Conservation (phyloP, 2,329 filamentous ascomycete species). For the Xenoacremonium recifei region DNA sequence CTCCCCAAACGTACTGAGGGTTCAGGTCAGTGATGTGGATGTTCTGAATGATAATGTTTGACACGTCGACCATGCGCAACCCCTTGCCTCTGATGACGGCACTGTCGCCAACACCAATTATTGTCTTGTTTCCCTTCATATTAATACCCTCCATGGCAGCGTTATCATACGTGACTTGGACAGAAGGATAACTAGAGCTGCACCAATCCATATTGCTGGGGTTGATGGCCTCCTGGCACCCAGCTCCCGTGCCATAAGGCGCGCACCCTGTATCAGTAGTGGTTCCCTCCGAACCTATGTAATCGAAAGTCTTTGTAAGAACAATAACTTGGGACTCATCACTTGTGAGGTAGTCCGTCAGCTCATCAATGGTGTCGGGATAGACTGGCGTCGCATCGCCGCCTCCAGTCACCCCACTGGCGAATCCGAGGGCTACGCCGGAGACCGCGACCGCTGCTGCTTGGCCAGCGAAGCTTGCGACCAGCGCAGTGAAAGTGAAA, state of each 20-base stretch:
- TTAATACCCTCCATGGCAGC: conserved; percentile 8
- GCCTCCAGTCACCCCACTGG: conserved; percentile 12
- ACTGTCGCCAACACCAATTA: conserved; percentile 36
- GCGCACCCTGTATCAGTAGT: conserved; percentile 16
- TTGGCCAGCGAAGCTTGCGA: no score
- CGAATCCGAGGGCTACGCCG: conserved; percentile 15
- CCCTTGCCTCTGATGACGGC: conserved; percentile 42
- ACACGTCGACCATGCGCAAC: conserved; percentile 31
- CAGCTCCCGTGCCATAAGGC: conserved; percentile 15
- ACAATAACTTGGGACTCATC: conserved; percentile 33
- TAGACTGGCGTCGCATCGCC: conserved; percentile 12
- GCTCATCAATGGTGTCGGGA: conserved; percentile 12
- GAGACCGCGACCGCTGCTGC: no score
- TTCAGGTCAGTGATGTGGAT: conserved; percentile 17
- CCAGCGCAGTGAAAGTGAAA: no score
- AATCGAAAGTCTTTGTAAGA: conserved; percentile 31
- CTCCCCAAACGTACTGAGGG: conserved; percentile 19
- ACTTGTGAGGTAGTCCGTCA: conserved; percentile 16
- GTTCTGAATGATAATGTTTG: conserved; percentile 34
- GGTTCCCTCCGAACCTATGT: conserved; percentile 23
- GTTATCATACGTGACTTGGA: conserved; percentile 9
- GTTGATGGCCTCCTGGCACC: conserved; percentile 19
- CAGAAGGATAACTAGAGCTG: conserved; percentile 3
- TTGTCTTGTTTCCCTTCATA: conserved; percentile 39
- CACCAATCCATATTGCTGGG: conserved; percentile 22